Evolutionary conservation across 208 protist species (phyloP), one percentile per base, ranked within the genome.

Genomic region (Acanthamoeba quina): DNA sequence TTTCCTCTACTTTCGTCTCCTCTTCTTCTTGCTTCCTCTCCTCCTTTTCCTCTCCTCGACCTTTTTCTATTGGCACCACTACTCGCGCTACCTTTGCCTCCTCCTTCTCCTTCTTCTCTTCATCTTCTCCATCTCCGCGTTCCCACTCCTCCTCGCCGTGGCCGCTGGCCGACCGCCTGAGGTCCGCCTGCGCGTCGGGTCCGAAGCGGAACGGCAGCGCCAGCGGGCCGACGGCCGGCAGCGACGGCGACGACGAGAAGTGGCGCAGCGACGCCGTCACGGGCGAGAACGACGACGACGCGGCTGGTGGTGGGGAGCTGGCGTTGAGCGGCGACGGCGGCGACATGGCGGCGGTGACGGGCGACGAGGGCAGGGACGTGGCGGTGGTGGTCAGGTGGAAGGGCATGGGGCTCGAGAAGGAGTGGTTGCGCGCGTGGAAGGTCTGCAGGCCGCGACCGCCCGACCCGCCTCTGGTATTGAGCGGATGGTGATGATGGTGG

Each of bases 181-280:
- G 68, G 37, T 76, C 31, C 5, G 11, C 15, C n/a, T 76, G 68
- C 15, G 68, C n/a, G 44, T 80, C 72, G 44, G 41, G 34, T 17
- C 72, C 72, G 72, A 80, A 80, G 72, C 72, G 72, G 37, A 80
- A 80, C 11, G 72, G 72, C 37, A 80, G 72, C 34, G 29, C 31
- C 19, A 80, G 72, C 5, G 72, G 11, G 24, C 24, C 24, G 41
- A 80, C 5, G 15, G 72, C 31, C 15, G 72, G 72, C 72, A 80
- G 72, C 21, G 72, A 80, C 6, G 72, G 72, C 37, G 72, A 52
- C 5, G 72, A 80, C 10, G 72, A 80, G 72, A 44, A 80, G 72
- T 80, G 72, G 5, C 72, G 31, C 41, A 54, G 72, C 34, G 41
- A 52, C 9, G 29, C 19, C 19, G 37, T 10, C 31, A 34, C 5